Base-by-base conservation (phyloP, 257 asterid species). In the Nicotiana obtusifolia region DNA sequence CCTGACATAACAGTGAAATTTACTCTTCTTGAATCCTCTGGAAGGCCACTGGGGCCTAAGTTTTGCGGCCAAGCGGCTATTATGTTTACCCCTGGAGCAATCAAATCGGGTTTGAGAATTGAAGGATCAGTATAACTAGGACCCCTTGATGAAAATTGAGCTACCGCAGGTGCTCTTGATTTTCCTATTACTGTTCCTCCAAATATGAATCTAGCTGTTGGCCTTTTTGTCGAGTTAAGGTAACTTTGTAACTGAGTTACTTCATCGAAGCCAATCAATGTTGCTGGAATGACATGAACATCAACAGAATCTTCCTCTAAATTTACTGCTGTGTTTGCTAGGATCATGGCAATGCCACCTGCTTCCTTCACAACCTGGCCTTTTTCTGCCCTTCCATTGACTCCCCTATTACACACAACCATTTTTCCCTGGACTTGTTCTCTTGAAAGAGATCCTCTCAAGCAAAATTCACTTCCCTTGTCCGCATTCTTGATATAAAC, bases 21-120 rank as follows among this genome's bases (percentile, higher is more conserved):
- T 66, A 87, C 99, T 82, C 94, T 87, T 89, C 99, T 92, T 80
- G 90, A 84, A 86, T 95, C 99, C 82, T 90, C 97, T 1, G 92
- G 93, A 83, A 95, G 97, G 84, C 90, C 94, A n/a, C 92, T 93
- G 0, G 97, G 98, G 78, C 97, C 98, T 11, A 95, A 89, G 67
- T 93, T 95, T 65, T 95, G 95, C 8, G 97, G 99, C 99, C 98
- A 95, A 0, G 98, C 99, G 7, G 97, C 99, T 1, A 95, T 92
- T 47, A 93, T 93, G 89, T 95, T 95, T 16, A 95, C 99, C 37
- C 98, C 98, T 4, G 98, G 97, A 77, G 98, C 99, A 57, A 93
- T 91, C 89, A 95, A 84, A 80, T 95, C 99, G 8, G 98, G 99
- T 84, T 93, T 95, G 65, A 95, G 91, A 35, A 95, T 86, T 5